A percentile compares a stretch with the other conserved stretches of the same genome.
phyloP scores from a whole-genome alignment of 176 grass and related monocot species.

The Themeda triandra region DNA sequence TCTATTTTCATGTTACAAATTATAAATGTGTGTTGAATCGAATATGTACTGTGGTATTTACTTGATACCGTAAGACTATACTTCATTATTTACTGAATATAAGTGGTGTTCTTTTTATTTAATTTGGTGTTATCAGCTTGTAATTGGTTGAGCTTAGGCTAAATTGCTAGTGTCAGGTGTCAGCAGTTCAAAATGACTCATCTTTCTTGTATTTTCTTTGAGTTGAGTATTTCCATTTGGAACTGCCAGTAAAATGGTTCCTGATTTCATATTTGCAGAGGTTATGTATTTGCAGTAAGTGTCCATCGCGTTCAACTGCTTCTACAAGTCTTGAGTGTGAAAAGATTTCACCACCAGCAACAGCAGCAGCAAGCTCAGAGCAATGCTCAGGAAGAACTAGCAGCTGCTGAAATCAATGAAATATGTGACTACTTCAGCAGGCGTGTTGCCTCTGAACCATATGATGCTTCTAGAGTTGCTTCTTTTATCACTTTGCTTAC shows the following conservation, averaged over 20 bases:
- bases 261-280: constrained; percentile 48
- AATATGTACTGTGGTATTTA: background rate
- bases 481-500: constrained; percentile 99
- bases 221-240: constrained; percentile 1
- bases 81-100: background rate
- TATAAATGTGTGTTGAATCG: background rate
- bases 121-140: background rate
- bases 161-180: background rate
- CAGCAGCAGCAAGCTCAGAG: constrained; percentile 78
- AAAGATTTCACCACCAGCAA: constrained; percentile 95
- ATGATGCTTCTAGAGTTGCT: constrained; percentile 95
- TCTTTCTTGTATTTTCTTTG: background rate
- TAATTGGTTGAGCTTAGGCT: background rate
- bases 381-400: constrained; percentile 87
- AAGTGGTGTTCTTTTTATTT: background rate
- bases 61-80: background rate
- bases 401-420: constrained; percentile 77
- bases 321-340: constrained; percentile 94
- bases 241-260: constrained; percentile 12
- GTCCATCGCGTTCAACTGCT: constrained; percentile 95
- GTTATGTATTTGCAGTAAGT: constrained; percentile 98
- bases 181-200: constrained; percentile 6
- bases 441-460: constrained; percentile 93
- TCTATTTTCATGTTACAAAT: background rate
- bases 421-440: constrained; percentile 99